These are phyloP conservation scores for Leccinum incarnatum DNA, from an alignment of 768 basidiomycete species.

Conservation along the genomic window DNA sequence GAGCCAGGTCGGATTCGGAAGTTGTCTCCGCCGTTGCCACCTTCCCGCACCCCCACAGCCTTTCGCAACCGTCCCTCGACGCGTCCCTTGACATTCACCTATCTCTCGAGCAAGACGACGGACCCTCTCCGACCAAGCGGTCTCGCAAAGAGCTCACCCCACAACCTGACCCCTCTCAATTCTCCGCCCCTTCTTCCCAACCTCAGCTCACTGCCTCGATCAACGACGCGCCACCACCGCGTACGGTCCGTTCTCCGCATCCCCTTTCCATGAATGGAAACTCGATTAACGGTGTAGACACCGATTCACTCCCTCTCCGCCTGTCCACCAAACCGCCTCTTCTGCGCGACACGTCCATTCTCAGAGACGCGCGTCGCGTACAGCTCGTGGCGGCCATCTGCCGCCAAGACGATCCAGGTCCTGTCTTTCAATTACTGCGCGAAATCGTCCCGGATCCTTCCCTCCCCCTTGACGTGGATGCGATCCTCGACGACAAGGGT, in stretches of 20 bases:
- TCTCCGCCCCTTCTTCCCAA: slow-evolving; percentile 18
- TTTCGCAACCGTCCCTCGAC: slow-evolving; percentile 29
- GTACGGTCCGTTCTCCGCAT: slow-evolving; percentile 46
- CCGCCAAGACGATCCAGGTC: slow-evolving; percentile 62
- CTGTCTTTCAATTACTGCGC: slow-evolving; percentile 63
- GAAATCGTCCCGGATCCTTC: slow-evolving; percentile 51
- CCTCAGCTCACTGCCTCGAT: slow-evolving; percentile 31
- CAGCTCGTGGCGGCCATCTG: slow-evolving; percentile 66
- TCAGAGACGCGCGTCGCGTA: slow-evolving; percentile 52
- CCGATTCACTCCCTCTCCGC: slow-evolving; percentile 49
- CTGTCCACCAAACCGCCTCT: slow-evolving; percentile 66
- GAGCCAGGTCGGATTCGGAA: slow-evolving; percentile 68
- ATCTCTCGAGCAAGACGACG: slow-evolving; percentile 51
- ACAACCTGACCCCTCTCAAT: slow-evolving; percentile 31
- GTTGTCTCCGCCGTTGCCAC: slow-evolving; percentile 29
- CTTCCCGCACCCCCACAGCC: slow-evolving; percentile 12
- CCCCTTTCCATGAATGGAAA: slow-evolving; percentile 47
- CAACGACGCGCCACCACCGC: slow-evolving; percentile 33
- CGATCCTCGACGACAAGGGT: slow-evolving; percentile 90
- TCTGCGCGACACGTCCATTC: slow-evolving; percentile 52
- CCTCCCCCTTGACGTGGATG: slow-evolving; percentile 58
- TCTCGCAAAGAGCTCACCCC: slow-evolving; percentile 53
- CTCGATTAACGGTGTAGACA: slow-evolving; percentile 39
- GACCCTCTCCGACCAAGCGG: slow-evolving; percentile 71
- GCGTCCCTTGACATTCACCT: slow-evolving; percentile 44